Percentiles rank a stretch among this genome's conserved stretches.
Evolutionary conservation across 163 green algal species (phyloP).

Genomic region (Chlorella variabilis): DNA sequence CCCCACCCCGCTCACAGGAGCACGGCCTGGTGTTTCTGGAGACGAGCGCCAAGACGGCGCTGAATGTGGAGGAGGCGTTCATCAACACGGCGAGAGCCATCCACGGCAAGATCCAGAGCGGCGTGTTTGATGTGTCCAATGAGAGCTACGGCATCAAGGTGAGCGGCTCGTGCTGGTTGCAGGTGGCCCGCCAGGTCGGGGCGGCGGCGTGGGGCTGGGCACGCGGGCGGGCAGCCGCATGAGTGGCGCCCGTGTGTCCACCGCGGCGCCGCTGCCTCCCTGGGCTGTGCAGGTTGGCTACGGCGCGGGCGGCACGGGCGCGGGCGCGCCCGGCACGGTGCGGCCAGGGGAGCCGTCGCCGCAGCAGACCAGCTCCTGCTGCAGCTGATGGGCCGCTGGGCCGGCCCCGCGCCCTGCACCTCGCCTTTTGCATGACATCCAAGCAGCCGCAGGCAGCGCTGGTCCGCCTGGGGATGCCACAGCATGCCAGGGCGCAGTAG

Average conservation of each 20-base stretch:
- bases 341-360: constrained; percentile 72
- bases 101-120: constrained; percentile 95
- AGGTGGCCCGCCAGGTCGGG: too few relatives aligned
- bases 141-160: constrained; percentile 99
- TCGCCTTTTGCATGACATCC: background rate
- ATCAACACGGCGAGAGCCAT: constrained; percentile 99
- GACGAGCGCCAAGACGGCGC: constrained; percentile 97
- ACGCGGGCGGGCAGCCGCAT: too few relatives aligned
- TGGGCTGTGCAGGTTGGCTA: constrained; percentile 72
- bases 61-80: constrained; percentile 99
- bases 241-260: too few relatives aligned
- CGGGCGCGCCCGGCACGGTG: constrained; percentile 62
- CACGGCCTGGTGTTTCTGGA: constrained; percentile 99
- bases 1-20: constrained; percentile 63
- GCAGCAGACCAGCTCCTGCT: constrained; percentile 52
- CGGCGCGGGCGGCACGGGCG: constrained; percentile 61
- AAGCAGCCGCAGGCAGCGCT: too few relatives aligned
- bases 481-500: too few relatives aligned
- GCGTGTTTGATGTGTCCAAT: constrained; percentile 97
- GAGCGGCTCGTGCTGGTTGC: too few relatives aligned
- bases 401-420: background rate
- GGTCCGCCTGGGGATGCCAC: too few relatives aligned
- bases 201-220: too few relatives aligned
- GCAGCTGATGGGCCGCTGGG: constrained; percentile 39
- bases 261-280: background rate